A percentile compares a stretch with the other conserved stretches of the same genome.
Conservation (phyloP, 2,329 filamentous ascomycete species). For the Arachnomyces sp. region DNA sequence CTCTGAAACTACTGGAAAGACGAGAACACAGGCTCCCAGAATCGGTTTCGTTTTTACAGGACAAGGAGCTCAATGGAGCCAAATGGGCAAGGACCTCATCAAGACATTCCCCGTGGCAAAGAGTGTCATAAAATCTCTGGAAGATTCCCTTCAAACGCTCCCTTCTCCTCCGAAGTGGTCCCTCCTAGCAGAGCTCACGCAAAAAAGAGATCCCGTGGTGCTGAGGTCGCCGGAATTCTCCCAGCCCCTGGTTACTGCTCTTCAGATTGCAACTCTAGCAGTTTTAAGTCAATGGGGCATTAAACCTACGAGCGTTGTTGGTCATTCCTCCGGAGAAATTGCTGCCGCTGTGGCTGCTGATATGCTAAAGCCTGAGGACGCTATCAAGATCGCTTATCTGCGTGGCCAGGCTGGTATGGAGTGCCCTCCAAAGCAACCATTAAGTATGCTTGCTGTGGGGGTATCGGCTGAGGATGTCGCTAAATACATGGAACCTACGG, state of each 20-base stretch:
- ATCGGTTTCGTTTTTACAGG: constrained; percentile 16
- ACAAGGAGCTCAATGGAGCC: constrained; percentile 15
- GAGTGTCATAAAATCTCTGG: constrained; percentile 9
- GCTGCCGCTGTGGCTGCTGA: constrained; percentile 4
- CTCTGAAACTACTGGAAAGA: neutral
- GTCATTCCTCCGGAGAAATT: constrained; percentile 9
- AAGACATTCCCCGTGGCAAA: constrained; percentile 2
- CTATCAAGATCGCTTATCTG: constrained; percentile 5
- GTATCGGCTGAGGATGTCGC: neutral
- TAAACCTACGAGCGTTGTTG: constrained; percentile 2
- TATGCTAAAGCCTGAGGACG: neutral
- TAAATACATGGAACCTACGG: constrained; percentile 5
- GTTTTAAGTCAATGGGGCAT: constrained; percentile 6
- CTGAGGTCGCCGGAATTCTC: constrained; percentile 4
- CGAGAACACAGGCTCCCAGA: neutral
- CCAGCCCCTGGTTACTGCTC: constrained; percentile 8
- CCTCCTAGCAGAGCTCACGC: constrained; percentile 6
- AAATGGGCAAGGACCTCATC: constrained; percentile 13
- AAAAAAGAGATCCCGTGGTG: constrained; percentile 11
- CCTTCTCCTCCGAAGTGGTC: constrained; percentile 4
- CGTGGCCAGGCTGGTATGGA: constrained; percentile 4
- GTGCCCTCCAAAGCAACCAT: neutral
- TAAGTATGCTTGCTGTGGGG: constrained; percentile 5
- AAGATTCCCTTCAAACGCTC: constrained; percentile 11
- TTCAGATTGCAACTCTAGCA: constrained; percentile 6